Conservation (phyloP, 148 eudicot genomes). For the Selenicereus undatus region DNA sequence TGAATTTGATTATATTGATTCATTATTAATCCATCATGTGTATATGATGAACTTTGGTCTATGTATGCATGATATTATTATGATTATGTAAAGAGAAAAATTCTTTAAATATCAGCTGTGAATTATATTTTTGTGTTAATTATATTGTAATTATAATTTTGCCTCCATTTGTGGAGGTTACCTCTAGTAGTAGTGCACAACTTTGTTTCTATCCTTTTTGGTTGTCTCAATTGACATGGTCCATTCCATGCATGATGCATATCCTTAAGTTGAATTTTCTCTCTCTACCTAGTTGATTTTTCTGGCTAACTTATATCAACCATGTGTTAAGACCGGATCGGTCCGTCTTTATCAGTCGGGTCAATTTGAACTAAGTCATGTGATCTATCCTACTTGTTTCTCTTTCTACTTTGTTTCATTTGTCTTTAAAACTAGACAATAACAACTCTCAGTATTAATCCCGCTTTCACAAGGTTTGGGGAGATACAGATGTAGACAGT, state of each 20-base stretch:
- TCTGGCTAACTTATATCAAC: no score
- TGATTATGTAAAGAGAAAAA: background rate
- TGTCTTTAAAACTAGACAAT: no score
- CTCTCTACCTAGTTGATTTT: background rate
- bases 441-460: no score
- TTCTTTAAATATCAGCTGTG: background rate
- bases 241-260: background rate
- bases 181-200: background rate
- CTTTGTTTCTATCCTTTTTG: background rate
- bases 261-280: background rate
- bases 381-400: no score
- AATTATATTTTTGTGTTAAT: background rate
- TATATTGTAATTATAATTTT: no score
- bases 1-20: background rate
- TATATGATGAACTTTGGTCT: no score
- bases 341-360: no score
- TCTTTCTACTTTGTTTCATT: no score
- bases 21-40: background rate
- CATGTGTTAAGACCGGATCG: no score
- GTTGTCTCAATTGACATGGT: background rate
- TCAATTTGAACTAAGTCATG: no score
- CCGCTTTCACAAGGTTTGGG: no score
- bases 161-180: background rate
- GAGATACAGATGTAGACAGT: no score
- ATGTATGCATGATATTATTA: background rate